Evolutionary conservation across 2,329 filamentous ascomycete genomes (phyloP), one percentile per base, ranked within the genome.

Genomic region (Exophiala spinifera): DNA sequence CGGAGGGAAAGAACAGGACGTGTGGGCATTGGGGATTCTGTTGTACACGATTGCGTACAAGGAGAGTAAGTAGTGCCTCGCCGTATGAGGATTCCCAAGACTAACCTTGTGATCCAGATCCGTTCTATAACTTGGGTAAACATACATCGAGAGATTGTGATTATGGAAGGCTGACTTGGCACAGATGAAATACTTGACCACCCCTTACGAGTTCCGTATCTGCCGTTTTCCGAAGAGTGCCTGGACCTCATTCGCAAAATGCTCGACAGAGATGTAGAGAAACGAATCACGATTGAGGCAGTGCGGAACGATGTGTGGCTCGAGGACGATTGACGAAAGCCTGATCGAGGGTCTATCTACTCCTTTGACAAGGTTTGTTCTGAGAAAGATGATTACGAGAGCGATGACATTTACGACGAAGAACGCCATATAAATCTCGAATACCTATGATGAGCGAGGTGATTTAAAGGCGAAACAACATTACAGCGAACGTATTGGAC

Each of bases 1-100:
- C 73, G 84, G 88, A 62, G 94, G 94, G 67, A 96, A 95, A 72
- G 92, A 96, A 70, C 94, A 99, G 76, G 94, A 99, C 67, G 91
- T 99, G 25, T 99, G 94, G 94, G 94, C 94, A 1, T 80, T 99
- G 14, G 94, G 94, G 20, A 97, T 99, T 66, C 81, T 99, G 21
- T 83, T 99, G 13, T 99, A 99, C 76, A 99, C 94, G 23, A 96
- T 99, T 67, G 88, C 97, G 67, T 99, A 99, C 80, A 99, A 97
- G 75, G 94, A 99, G 74, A 99, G 99, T 68, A 92, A 94, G 0
- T 99, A 53, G 11, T 52, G 21, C 28, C 15, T 21, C 8, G 10
- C 48, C 34, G 14, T 23, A 6, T 7, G 11, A 31, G 7, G 8
- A 5, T n/a, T 40, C 3, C 46, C n/a, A 19, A 11, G 3, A 46